Base-by-base conservation (phyloP, 805 yeast species). In the Wickerhamomyces ciferrii region DNA sequence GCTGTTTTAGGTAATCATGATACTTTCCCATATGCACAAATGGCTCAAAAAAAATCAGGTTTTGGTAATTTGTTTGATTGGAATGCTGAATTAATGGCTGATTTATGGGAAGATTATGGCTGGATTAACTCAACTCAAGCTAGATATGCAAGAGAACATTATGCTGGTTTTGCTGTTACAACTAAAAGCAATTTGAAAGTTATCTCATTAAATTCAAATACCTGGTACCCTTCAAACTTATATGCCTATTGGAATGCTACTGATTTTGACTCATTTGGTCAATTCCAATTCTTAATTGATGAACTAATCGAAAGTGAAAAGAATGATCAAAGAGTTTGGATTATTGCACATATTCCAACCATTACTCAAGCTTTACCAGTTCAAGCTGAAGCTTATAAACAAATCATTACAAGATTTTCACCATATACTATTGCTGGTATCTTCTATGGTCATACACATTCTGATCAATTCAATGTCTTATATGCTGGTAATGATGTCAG, bases 401-500 rank as follows among this genome's bases (percentile, higher is more conserved):
- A 76, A 50, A 76, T 83, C 36, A 71, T 84, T 23, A 81, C 79
- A 55, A 72, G 90, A 61, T 84, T 83, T 61, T 76, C 84, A 27
- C 87, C 87, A 20, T 72, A 74, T 56, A 80, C 85, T 13, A 79
- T 84, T 60, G 84, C 88, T 10, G 84, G 76, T 42, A 68, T 81
- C 29, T 84, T 84, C 69, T 82, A 75, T 59, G 91, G 91, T 23
- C 87, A 83, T 56, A 81, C 87, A 5, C 90, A 84, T 56, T 67
- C 69, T 52, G 91, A 84, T 62, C 84, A 83, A 61, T 83, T 83
- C 68, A 72, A 76, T 45, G 66, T 84, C 6, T 64, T 80, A 41
- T 83, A 82, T 14, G 11, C 15, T 56, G 74, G 31, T 27, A 27
- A 27, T 10, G 31, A 74, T 3, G 65, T 72, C 20, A 72, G 73